Base-by-base conservation (phyloP, 768 basidiomycete species). In the Steccherinum ochraceum region DNA sequence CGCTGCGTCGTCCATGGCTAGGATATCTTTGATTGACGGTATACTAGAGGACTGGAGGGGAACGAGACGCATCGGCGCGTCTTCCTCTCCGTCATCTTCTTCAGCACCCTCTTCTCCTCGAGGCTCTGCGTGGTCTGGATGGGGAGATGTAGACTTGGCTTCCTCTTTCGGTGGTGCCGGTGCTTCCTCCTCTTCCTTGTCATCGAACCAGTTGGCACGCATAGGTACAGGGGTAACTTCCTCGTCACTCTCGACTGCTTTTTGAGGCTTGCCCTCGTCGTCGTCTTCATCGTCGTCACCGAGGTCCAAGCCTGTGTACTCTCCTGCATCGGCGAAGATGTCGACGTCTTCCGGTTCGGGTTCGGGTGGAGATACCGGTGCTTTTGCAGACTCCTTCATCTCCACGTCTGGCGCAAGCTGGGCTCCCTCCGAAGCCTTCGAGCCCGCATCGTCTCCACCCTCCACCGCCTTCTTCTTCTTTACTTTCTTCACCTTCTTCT, bases 301-400 rank as follows among this genome's bases (percentile, higher is more conserved):
- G 3, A 79, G 56, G 43, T 80, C 76, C 5, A 87, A 63, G 1
- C 88, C 88, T 47, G 85, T 76, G 61, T 94, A 96, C 45, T 90
- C 89, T 7, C 85, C 92, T 3, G 81, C 89, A 48, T 72, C 93
- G 1, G 81, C 87, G 63, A 96, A 96, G 40, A 96, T 94, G 61
- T 95, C 88, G 40, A 90, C 78, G 48, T 90, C 81, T 18, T 81
- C 81, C n/a, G 81, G 81, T 3, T 72, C 54, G 4, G 71, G 66
- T 51, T 72, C 71, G 3, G 69, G 64, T 51, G 58, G 57, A 5
- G 64, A 55, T 48, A 53, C 48, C 12, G 64, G 57, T 4, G 61
- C 53, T 4, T 50, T 54, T 1, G 52, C 18, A 10, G 40, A 25
- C 16, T 5, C n/a, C 16, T 20, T 58, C 48, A 12, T 52, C 41